Evolutionary conservation across 176 grass and related monocot species (phyloP).

Genomic region (Oryza nivara): DNA sequence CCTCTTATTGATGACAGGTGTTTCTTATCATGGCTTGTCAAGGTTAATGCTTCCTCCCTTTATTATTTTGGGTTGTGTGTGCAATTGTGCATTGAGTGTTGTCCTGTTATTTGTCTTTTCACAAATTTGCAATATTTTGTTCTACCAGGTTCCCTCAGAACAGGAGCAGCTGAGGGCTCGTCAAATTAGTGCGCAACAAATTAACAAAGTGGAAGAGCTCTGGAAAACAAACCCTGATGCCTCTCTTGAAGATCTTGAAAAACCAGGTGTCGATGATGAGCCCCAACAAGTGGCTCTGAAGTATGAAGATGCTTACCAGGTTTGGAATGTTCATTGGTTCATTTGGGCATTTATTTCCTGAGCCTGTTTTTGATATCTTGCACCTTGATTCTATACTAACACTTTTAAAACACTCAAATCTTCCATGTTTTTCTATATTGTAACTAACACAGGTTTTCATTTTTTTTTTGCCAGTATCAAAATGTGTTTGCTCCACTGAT

Average conservation of each 20-base stretch:
- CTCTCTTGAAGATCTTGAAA: slow-evolving; percentile 97
- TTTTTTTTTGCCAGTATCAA: slow-evolving; percentile 76
- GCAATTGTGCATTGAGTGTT: background rate
- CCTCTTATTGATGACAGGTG: slow-evolving; percentile 99
- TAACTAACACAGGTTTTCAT: slow-evolving; percentile 32
- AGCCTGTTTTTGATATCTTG: slow-evolving; percentile 26
- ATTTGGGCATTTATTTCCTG: background rate
- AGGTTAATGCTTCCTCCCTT: slow-evolving; percentile 54
- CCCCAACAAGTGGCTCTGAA: slow-evolving; percentile 83
- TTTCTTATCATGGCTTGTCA: slow-evolving; percentile 97
- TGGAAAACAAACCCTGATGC: slow-evolving; percentile 99
- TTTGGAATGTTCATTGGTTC: slow-evolving; percentile 34
- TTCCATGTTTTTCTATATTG: slow-evolving; percentile 17
- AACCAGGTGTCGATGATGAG: slow-evolving; percentile 97
- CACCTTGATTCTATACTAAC: slow-evolving; percentile 9
- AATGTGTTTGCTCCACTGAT: slow-evolving; percentile 99
- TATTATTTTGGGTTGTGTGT: slow-evolving; percentile 21
- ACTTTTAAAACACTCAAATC: background rate
- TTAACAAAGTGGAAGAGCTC: slow-evolving; percentile 98
- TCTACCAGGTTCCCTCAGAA: slow-evolving; percentile 87
- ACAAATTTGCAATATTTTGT: slow-evolving; percentile 31
- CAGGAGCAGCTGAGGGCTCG: slow-evolving; percentile 96
- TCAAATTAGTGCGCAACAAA: slow-evolving; percentile 98
- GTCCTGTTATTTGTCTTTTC: slow-evolving; percentile 19
- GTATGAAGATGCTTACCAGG: slow-evolving; percentile 99